Conservation (phyloP, 306 rosid genomes). For the Medicago arabica region DNA sequence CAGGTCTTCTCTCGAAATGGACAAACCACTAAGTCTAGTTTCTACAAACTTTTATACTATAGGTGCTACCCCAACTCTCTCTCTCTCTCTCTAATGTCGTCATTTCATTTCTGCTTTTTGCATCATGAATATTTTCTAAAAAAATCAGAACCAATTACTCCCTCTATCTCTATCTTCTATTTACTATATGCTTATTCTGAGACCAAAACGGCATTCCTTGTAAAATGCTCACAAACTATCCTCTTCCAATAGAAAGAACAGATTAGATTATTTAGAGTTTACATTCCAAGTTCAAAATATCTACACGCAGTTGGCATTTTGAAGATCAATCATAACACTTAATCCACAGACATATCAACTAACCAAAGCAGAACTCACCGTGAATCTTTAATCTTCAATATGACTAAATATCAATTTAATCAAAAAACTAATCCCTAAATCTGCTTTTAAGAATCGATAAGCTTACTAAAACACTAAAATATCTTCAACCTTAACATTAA, state of each 20-base stretch:
- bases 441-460: slow-evolving; percentile 17
- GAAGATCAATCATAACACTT: slow-evolving; percentile 22
- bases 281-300: slow-evolving; percentile 2
- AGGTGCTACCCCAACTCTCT: too few relatives aligned
- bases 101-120: not conserved
- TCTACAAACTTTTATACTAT: too few relatives aligned
- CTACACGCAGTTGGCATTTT: slow-evolving; percentile 7
- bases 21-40: too few relatives aligned
- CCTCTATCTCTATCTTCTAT: not conserved
- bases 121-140: not conserved
- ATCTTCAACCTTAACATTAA: not conserved
- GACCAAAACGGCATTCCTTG: slow-evolving; percentile 13
- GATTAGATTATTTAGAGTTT: not conserved
- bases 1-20: too few relatives aligned
- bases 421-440: slow-evolving; percentile 6
- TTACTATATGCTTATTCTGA: not conserved
- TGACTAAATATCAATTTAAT: not conserved
- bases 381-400: not conserved
- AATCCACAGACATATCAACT: slow-evolving; percentile 32
- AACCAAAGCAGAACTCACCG: slow-evolving; percentile 23
- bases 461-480: slow-evolving; percentile 38
- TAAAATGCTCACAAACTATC: slow-evolving; percentile 19
- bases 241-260: slow-evolving; percentile 14
- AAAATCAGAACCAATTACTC: not conserved
- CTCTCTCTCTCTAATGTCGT: too few relatives aligned